A percentile compares a stretch with the other conserved stretches of the same genome.
Conservation (phyloP, 306 rosid species). For the Lithocarpus polystachyus region DNA sequence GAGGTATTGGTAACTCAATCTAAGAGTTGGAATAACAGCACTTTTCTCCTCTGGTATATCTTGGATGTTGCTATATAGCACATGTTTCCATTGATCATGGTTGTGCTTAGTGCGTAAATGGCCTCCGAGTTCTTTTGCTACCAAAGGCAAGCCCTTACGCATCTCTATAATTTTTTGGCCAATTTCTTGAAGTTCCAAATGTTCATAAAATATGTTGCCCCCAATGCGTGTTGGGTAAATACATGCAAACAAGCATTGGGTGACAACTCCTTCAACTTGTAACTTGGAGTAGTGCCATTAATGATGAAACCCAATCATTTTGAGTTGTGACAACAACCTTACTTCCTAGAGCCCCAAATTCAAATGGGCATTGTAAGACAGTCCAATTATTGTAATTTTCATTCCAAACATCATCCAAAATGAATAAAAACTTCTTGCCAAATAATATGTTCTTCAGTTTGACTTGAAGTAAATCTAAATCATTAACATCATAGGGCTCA, state of each 20-base stretch:
- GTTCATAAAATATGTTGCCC: background rate
- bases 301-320: background rate
- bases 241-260: background rate
- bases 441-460: no score
- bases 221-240: constrained; percentile 9
- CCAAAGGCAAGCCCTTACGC: background rate
- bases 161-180: background rate
- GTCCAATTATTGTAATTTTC: background rate
- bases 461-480: background rate
- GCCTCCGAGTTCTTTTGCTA: background rate
- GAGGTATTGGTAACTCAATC: no score
- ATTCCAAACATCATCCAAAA: background rate
- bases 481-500: background rate
- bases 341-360: background rate
- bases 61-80: no score
- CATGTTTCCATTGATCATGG: no score
- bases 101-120: background rate
- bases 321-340: constrained; percentile 6
- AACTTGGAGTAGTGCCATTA: background rate
- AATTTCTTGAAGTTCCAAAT: background rate
- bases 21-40: no score
- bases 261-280: background rate
- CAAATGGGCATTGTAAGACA: background rate
- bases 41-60: no score
- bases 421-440: background rate